Conservation (phyloP, 2,329 filamentous ascomycete species). For the Trichoderma sp. region DNA sequence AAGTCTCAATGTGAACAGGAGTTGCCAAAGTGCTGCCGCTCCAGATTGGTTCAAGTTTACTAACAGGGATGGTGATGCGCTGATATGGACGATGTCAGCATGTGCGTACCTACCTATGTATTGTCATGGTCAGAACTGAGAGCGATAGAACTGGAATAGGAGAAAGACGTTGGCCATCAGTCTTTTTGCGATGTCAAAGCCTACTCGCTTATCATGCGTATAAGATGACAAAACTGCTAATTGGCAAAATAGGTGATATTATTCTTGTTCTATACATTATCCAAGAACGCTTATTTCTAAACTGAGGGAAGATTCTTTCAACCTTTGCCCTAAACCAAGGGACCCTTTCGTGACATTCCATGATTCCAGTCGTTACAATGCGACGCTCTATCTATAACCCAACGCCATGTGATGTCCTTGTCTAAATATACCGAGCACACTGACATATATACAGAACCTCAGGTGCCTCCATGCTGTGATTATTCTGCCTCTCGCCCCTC, state of each 20-base stretch:
- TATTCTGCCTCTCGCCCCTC: not conserved
- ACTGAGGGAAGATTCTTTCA: not conserved
- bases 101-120: not conserved
- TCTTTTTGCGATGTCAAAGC: not conserved
- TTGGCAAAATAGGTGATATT: not conserved
- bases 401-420: not conserved
- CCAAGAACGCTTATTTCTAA: not conserved
- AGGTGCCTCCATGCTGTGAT: not conserved
- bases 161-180: not conserved
- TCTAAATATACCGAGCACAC: not conserved
- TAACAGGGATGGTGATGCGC: not conserved
- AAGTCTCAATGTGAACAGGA: constrained; percentile 22
- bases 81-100: not conserved
- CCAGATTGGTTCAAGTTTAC: not conserved
- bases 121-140: not conserved
- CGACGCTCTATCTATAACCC: not conserved
- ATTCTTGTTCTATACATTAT: not conserved
- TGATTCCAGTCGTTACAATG: not conserved
- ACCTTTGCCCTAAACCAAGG: not conserved
- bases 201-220: not conserved
- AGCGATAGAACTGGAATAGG: not conserved
- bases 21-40: constrained; percentile 15
- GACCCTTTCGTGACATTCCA: not conserved
- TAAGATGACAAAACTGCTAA: not conserved
- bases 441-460: not conserved